These are phyloP conservation scores for Phytophthora foliorum DNA, from an alignment of 352 stramenopile species.

Conservation along the genomic window DNA sequence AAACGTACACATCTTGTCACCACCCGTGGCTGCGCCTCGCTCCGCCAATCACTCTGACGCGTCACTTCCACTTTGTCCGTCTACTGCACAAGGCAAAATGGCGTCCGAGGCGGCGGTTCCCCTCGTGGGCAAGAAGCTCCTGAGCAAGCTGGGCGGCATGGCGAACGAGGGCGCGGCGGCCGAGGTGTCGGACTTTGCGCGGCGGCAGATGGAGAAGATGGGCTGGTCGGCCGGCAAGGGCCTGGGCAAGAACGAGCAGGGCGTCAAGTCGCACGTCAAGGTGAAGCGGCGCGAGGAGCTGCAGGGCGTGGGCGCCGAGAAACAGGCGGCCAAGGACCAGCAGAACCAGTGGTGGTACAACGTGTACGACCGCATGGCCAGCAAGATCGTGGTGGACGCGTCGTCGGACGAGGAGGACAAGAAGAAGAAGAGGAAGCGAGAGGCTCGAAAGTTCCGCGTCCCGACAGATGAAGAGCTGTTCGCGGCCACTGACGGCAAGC, in stretches of 20 bases:
- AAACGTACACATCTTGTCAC: no score
- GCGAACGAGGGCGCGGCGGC: conserved; percentile 79
- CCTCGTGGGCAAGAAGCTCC: conserved; percentile 88
- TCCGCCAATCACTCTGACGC: no score
- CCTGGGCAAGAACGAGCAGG: conserved; percentile 96
- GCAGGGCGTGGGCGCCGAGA: conserved; percentile 91
- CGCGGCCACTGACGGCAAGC: conserved; percentile 94
- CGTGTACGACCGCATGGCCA: conserved; percentile 87
- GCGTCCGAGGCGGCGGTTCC: conserved; percentile 40
- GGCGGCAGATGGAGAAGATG: conserved; percentile 95
- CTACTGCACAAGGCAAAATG: conserved; percentile 3
- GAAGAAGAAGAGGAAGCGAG: conserved; percentile 54
- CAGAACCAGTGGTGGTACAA: conserved; percentile 92
- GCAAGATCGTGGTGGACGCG: conserved; percentile 87
- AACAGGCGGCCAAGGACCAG: conserved; percentile 70
- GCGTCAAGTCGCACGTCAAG: conserved; percentile 94
- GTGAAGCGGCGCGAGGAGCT: conserved; percentile 95
- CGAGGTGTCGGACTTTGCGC: conserved; percentile 81
- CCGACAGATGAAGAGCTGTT: conserved; percentile 97
- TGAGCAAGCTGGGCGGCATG: conserved; percentile 81
- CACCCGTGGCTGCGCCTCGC: no score
- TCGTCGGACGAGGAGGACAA: conserved; percentile 56
- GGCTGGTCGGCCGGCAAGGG: conserved; percentile 96
- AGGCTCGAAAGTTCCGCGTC: conserved; percentile 64
- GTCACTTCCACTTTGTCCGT: no score